A percentile compares a stretch with the other conserved stretches of the same genome.
Conservation (phyloP, 1,284 basidiomycete genomes). For the Cystobasidium slooffiae region DNA sequence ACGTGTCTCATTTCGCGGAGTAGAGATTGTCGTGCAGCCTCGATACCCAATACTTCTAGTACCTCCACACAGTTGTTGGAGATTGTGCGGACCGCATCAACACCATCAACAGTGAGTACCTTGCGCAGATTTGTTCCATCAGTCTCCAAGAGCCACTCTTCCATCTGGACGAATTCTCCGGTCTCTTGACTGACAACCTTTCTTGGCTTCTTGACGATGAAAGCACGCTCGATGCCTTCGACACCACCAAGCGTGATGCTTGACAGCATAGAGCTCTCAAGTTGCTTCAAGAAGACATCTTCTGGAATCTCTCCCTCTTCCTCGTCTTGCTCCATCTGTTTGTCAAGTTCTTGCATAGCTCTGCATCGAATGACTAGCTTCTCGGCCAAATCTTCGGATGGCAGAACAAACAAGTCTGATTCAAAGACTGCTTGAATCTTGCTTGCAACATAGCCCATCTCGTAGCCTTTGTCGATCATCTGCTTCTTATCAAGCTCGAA, state of each 20-base stretch:
- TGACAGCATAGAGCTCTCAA: constrained; percentile 95
- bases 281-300: constrained; percentile 92
- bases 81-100: constrained; percentile 87
- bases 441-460: constrained; percentile 93
- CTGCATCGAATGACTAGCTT: constrained; percentile 97
- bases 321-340: constrained; percentile 71
- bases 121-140: constrained; percentile 93
- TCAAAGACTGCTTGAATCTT: constrained; percentile 94
- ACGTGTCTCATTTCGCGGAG: constrained; percentile 90
- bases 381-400: constrained; percentile 98
- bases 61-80: constrained; percentile 98
- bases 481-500: constrained; percentile 95
- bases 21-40: constrained; percentile 91
- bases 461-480: constrained; percentile 96
- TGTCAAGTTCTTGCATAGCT: constrained; percentile 61
- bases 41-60: constrained; percentile 95
- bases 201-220: constrained; percentile 87
- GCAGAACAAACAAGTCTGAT: constrained; percentile 95
- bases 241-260: constrained; percentile 92
- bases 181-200: constrained; percentile 65
- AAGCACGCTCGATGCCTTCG: constrained; percentile 86
- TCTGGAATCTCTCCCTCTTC: constrained; percentile 94
- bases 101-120: constrained; percentile 92
- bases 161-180: constrained; percentile 59
- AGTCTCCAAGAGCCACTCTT: constrained; percentile 97